phyloP scores from a whole-genome alignment of 495 filamentous ascomycete genomes.

The Saxophila tyrrhenica region DNA sequence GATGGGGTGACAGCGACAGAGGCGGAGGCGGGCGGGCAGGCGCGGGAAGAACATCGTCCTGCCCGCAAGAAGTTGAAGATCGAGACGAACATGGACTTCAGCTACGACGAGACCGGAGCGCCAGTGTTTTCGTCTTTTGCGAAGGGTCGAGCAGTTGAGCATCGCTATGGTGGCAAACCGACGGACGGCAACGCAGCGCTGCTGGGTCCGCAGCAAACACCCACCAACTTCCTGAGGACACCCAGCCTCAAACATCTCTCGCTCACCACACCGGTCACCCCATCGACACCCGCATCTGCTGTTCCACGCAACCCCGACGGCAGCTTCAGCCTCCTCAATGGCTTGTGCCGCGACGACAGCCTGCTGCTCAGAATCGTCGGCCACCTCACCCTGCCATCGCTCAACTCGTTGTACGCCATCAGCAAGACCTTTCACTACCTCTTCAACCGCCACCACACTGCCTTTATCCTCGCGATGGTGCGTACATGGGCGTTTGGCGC shows the following conservation, averaged over 20 bases:
- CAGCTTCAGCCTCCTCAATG: constrained; percentile 40
- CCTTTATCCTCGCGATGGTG: constrained; percentile 34
- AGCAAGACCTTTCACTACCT: constrained; percentile 44
- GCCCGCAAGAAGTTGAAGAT: constrained; percentile 8
- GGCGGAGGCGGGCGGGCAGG: background rate
- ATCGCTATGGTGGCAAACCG: background rate
- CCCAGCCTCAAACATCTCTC: background rate
- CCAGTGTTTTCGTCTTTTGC: constrained; percentile 4
- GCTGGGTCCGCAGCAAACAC: no score
- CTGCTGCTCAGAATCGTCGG: constrained; percentile 40
- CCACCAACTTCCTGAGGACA: background rate
- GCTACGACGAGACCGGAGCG: constrained; percentile 7
- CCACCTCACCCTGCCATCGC: constrained; percentile 37
- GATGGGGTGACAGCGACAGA: background rate
- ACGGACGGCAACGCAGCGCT: no score
- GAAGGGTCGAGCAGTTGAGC: background rate
- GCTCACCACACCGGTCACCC: background rate
- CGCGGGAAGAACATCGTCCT: background rate
- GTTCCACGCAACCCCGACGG: background rate
- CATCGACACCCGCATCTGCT: background rate
- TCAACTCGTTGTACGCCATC: constrained; percentile 47
- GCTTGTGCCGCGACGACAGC: constrained; percentile 37
- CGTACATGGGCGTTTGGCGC: constrained; percentile 35
- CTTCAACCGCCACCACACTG: constrained; percentile 34
- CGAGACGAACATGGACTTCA: constrained; percentile 14